phyloP scores from a whole-genome alignment of 2,329 filamentous ascomycete genomes.

The Magnaporthiopsis rhizophila region DNA sequence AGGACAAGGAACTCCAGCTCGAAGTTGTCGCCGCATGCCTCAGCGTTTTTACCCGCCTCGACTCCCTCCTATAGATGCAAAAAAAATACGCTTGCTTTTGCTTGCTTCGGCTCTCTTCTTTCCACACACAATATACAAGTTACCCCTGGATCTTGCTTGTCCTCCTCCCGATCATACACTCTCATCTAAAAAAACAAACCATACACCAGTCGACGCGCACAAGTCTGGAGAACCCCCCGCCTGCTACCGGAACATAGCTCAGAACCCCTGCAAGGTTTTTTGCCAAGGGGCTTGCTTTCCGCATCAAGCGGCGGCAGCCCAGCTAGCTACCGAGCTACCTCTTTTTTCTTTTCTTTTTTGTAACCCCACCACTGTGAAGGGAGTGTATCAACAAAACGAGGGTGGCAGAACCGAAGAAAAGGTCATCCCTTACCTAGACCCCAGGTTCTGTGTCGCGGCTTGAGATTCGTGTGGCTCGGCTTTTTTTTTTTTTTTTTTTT shows the following conservation, averaged over 20 bases:
- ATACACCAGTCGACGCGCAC: not conserved
- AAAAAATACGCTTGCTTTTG: too few relatives aligned
- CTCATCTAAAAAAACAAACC: not conserved
- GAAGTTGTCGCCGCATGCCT: conserved; percentile 96
- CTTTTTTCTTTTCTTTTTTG: not conserved
- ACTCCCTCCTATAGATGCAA: conserved; percentile 71
- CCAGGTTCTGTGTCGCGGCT: not conserved
- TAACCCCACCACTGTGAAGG: not conserved
- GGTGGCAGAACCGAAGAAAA: not conserved
- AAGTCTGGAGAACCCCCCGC: not conserved
- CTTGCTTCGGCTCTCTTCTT: not conserved
- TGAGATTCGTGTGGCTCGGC: not conserved
- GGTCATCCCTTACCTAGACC: too few relatives aligned
- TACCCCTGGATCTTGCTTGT: conserved; percentile 3
- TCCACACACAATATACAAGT: not conserved
- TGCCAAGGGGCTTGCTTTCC: not conserved
- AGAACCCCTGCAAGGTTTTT: not conserved
- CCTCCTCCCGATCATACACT: not conserved
- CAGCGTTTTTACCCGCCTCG: conserved; percentile 94
- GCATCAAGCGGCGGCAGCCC: not conserved
- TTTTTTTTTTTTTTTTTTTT: not conserved
- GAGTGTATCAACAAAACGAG: not conserved
- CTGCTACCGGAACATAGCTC: not conserved
- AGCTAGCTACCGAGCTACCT: not conserved
- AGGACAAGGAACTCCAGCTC: conserved; percentile 91